Percentiles rank a stretch among this genome's conserved stretches.
These are phyloP conservation scores for Cinnamomum chago DNA, from an alignment of 164 flowering plant genomes.

Conservation along the genomic window DNA sequence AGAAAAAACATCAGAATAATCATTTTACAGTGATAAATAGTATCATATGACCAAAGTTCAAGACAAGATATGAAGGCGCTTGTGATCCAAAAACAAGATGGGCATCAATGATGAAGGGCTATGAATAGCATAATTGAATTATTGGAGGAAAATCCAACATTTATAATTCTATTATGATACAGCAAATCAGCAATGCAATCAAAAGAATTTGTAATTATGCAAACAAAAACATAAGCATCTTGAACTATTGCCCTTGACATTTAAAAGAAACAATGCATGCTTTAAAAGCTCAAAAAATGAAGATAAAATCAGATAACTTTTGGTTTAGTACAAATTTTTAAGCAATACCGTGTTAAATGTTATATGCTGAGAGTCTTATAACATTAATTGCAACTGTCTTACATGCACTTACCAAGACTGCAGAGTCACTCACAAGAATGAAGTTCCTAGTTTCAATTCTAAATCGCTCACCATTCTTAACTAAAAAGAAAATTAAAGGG, in stretches of 20 bases:
- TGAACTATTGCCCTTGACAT: neutral
- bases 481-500: too few species aligned
- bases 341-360: neutral
- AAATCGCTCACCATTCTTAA: neutral
- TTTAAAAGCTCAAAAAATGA: neutral
- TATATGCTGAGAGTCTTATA: neutral
- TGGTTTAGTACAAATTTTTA: too few species aligned
- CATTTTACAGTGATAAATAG: too few species aligned
- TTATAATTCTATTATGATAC: too few species aligned
- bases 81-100: too few species aligned
- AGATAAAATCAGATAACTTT: neutral
- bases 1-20: neutral
- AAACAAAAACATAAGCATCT: neutral
- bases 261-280: neutral
- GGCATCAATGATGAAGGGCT: too few species aligned
- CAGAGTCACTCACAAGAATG: too few species aligned
- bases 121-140: too few species aligned
- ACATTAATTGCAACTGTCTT: neutral
- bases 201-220: neutral
- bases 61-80: too few species aligned
- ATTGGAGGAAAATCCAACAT: too few species aligned
- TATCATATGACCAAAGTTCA: neutral
- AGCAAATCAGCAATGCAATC: too few species aligned
- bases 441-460: neutral
- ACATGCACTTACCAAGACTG: neutral